Evolutionary conservation across 805 yeast genomes (phyloP).

Genomic region (Zygotorulaspora florentina): DNA sequence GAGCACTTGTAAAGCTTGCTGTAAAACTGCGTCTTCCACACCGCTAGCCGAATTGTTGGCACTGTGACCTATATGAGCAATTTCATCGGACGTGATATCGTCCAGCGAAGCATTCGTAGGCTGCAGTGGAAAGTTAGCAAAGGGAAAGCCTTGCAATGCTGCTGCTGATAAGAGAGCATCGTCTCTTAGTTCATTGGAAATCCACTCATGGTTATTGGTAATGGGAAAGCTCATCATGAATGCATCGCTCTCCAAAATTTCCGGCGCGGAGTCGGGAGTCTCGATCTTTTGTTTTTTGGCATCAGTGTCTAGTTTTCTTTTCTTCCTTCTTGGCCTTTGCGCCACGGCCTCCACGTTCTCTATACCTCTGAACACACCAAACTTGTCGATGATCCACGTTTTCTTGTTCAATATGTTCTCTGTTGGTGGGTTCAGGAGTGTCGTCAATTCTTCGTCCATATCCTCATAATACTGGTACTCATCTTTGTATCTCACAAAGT

Average conservation of each 20-base stretch:
- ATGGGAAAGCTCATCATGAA: constrained; percentile 13
- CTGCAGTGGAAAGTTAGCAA: constrained; percentile 6
- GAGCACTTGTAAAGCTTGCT: constrained; percentile 8
- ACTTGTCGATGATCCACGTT: constrained; percentile 67
- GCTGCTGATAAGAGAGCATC: constrained; percentile 73
- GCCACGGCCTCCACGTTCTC: constrained; percentile 25
- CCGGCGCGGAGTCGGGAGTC: constrained; percentile 1
- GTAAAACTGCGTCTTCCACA: constrained; percentile 1
- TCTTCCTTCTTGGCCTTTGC: constrained; percentile 8
- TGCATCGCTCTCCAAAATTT: constrained; percentile 5
- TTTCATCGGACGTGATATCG: constrained; percentile 16
- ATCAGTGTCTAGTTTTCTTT: constrained; percentile 1
- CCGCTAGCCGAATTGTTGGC: constrained; percentile 2
- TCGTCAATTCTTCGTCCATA: constrained; percentile 62
- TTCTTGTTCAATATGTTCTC: constrained; percentile 39
- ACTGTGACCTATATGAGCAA: constrained; percentile 26
- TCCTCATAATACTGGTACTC: constrained; percentile 73
- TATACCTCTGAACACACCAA: constrained; percentile 68
- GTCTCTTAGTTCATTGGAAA: constrained; percentile 64
- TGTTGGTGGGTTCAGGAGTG: constrained; percentile 44
- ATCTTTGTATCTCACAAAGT: constrained; percentile 67
- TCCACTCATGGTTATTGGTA: constrained; percentile 53
- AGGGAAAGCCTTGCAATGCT: constrained; percentile 42
- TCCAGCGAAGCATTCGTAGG: constrained; percentile 3
- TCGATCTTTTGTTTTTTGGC: background rate